A percentile compares a stretch with the other conserved stretches of the same genome.
Evolutionary conservation across 192 early-diverging fungal genomes (phyloP).

Genomic region (Paraglomus brasilianum): DNA sequence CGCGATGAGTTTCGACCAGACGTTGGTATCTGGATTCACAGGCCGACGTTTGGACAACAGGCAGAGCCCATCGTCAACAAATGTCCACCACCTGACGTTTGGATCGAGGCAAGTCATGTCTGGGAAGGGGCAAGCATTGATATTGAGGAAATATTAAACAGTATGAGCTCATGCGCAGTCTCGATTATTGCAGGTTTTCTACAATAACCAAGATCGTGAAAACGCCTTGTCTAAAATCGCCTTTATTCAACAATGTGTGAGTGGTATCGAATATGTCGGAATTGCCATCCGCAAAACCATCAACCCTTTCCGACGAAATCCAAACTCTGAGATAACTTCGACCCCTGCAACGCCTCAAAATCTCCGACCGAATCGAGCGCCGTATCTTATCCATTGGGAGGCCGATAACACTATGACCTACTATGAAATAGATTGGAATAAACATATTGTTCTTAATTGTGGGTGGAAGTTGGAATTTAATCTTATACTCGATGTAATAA

Average conservation of each 20-base stretch:
- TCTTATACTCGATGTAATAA: neutral
- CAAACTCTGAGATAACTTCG: neutral
- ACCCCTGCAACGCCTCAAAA: neutral
- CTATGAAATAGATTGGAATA: slow-evolving; percentile 8
- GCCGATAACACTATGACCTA: neutral
- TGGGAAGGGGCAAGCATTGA: neutral
- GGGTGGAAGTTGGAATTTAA: slow-evolving; percentile 4
- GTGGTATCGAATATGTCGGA: neutral
- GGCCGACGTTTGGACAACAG: too few species aligned
- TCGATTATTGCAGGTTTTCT: slow-evolving; percentile 3
- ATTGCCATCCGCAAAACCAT: neutral
- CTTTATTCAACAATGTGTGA: neutral
- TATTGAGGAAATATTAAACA: too few species aligned
- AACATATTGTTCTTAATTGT: neutral
- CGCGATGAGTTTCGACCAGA: too few species aligned
- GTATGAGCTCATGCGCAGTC: too few species aligned
- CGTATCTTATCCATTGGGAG: neutral
- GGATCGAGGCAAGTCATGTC: neutral
- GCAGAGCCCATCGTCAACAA: too few species aligned
- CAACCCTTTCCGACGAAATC: neutral
- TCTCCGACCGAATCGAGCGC: neutral
- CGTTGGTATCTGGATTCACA: too few species aligned
- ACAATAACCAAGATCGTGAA: neutral
- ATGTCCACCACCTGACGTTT: neutral
- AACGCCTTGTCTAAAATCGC: neutral